Evolutionary conservation across 2,329 filamentous ascomycete species (phyloP), one percentile per base, ranked within the genome.

Genomic region (Conoideocrella luteorostrata): DNA sequence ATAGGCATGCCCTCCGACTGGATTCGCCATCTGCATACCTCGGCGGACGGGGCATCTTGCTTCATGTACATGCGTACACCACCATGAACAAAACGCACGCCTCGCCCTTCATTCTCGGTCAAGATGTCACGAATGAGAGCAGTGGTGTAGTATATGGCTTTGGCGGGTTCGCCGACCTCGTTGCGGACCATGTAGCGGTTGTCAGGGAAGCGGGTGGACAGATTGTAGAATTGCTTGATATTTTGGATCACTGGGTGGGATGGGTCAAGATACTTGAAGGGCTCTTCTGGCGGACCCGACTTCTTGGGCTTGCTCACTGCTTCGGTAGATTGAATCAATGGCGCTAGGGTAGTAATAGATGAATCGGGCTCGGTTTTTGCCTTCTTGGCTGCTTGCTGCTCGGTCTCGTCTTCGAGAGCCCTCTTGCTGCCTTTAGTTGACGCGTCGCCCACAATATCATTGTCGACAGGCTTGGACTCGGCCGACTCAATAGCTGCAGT

Each of bases 41-140:
- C 84, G 28, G 84, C 82, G 5, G 83, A 86, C 47, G 95, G 90
- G 0, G 88, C 85, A 58, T 96, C 89, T 64, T 97, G 91, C 71
- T 95, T 95, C 73, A 97, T 93, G 63, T 95, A 98, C 88, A 97
- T 97, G 69, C 95, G 95, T 26, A 98, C 90, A 51, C 93, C 93
- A 40, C 86, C 91, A 66, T 98, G 93, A 39, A 98, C 86, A 60
- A 98, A 95, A 63, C 93, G 95, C 65, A 97, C 84, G 36, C 89
- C 89, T 22, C 86, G 83, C 34, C 88, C 87, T 64, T 96, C 89
- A 62, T 98, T 98, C 59, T 84, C 77, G 4, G 75, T 78, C 4
- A 98, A 75, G 43, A 98, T 93, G 51, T 91, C 85, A 24, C 89
- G 85, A 18, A 88, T 84, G 11, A 97, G 75, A 4, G 80, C 78